Evolutionary conservation across 116 monocot genomes (phyloP).

Genomic region (Trichopus zeylanicus): DNA sequence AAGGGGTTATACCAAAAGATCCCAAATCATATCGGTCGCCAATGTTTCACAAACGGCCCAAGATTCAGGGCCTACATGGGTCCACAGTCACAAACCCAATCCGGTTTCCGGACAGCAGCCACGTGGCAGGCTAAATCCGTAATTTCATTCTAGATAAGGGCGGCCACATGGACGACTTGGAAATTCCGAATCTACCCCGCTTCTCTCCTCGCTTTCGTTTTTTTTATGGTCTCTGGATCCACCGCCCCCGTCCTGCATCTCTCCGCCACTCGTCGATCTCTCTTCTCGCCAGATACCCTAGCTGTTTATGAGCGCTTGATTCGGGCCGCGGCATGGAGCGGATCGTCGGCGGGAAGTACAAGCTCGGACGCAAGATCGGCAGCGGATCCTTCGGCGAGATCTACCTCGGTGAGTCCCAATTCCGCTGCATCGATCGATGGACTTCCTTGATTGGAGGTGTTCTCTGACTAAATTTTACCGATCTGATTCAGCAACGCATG

Average conservation of each 20-base stretch:
- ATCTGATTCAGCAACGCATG: slow-evolving; percentile 64
- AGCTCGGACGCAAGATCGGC: slow-evolving; percentile 95
- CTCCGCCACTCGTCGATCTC: background rate
- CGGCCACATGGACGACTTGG: too few relatives aligned
- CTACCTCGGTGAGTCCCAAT: slow-evolving; percentile 59
- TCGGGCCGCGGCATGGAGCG: slow-evolving; percentile 47
- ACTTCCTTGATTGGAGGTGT: background rate
- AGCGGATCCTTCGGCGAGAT: slow-evolving; percentile 98
- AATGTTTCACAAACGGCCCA: too few relatives aligned
- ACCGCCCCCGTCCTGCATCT: background rate
- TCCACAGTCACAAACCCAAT: too few relatives aligned
- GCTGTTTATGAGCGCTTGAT: background rate
- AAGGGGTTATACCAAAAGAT: too few relatives aligned
- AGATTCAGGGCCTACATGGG: too few relatives aligned
- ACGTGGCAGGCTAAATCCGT: too few relatives aligned
- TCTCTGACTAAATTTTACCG: background rate
- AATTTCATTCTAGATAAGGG: too few relatives aligned
- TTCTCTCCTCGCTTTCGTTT: too few relatives aligned
- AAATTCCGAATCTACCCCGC: too few relatives aligned
- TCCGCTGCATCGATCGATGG: background rate
- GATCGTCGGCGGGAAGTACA: slow-evolving; percentile 87
- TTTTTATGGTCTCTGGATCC: too few relatives aligned
- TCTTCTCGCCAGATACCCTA: background rate
- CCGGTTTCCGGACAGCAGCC: too few relatives aligned
- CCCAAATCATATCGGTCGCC: too few relatives aligned